Conservation (phyloP, 306 rosid species). For the Pueraria montana region DNA sequence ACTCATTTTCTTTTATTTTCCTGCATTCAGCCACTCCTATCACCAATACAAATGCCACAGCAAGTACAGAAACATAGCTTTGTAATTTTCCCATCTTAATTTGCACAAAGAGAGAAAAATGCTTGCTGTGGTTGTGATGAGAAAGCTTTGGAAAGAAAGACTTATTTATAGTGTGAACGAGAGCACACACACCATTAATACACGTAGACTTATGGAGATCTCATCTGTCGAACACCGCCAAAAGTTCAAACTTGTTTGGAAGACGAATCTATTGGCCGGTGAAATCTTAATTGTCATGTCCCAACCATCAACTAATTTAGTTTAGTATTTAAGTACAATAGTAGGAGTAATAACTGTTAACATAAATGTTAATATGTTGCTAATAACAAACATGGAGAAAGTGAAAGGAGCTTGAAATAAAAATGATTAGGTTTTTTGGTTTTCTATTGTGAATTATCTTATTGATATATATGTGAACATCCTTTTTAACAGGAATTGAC, state of each 20-base stretch:
- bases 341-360: neutral
- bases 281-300: slow-evolving; percentile 51
- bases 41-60: slow-evolving; percentile 57
- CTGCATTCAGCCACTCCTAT: slow-evolving; percentile 63
- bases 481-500: neutral
- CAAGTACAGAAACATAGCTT: slow-evolving; percentile 50
- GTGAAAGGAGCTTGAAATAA: neutral
- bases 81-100: slow-evolving; percentile 62
- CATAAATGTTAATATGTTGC: neutral
- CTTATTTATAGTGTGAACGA: slow-evolving; percentile 58
- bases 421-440: neutral
- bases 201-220: slow-evolving; percentile 43
- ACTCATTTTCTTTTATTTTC: slow-evolving; percentile 47
- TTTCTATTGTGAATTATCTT: neutral
- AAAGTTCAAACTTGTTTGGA: slow-evolving; percentile 57
- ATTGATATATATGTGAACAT: neutral
- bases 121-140: slow-evolving; percentile 27
- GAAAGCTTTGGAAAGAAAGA: slow-evolving; percentile 13
- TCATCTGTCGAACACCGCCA: slow-evolving; percentile 16
- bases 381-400: neutral
- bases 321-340: slow-evolving; percentile 9
- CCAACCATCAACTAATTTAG: slow-evolving; percentile 60
- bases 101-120: slow-evolving; percentile 15
- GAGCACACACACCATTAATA: slow-evolving; percentile 51
- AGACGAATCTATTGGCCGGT: slow-evolving; percentile 52